phyloP scores from a whole-genome alignment of 179 eudicot genomes.

The Pouteria campechiana region DNA sequence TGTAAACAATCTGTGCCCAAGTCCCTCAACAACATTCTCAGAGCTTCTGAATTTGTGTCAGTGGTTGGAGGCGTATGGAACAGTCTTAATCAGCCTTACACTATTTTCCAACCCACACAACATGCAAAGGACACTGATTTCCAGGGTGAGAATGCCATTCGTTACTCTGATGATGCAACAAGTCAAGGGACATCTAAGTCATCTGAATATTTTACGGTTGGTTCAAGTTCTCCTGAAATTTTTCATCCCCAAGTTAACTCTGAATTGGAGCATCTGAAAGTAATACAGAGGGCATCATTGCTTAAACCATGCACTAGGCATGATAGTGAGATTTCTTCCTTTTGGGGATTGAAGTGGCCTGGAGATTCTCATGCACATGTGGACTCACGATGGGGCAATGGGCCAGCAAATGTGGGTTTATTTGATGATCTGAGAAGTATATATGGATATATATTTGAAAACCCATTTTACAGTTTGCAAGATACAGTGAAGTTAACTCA shows the following conservation, averaged over 20 bases:
- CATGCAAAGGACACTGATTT: conserved; percentile 6
- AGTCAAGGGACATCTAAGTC: conserved; percentile 11
- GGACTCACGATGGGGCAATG: conserved; percentile 11
- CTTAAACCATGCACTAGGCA: conserved; percentile 20
- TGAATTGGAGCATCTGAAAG: conserved; percentile 18
- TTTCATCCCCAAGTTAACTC: conserved; percentile 15
- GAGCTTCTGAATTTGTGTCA: conserved; percentile 62
- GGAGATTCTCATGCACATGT: conserved; percentile 11
- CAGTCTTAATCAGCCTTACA: conserved; percentile 44
- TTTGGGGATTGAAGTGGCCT: conserved; percentile 1
- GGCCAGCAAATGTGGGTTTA: conserved; percentile 10
- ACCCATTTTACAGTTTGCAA: conserved; percentile 10
- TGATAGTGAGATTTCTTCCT: conserved; percentile 3
- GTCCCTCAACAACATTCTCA: conserved; percentile 35
- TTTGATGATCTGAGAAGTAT: conserved; percentile 13
- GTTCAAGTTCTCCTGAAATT: conserved; percentile 10
- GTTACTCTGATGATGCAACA: conserved; percentile 14
- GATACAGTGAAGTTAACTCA: conserved; percentile 9
- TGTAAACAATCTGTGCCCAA: conserved; percentile 14
- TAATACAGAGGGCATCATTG: conserved; percentile 14
- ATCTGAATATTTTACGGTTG: conserved; percentile 11
- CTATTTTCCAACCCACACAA: conserved; percentile 31
- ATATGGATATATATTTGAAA: conserved; percentile 38
- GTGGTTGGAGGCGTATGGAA: conserved; percentile 58
- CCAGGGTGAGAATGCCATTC: conserved; percentile 13